phyloP scores from a whole-genome alignment of 768 basidiomycete species.

The Calocera cornea region DNA sequence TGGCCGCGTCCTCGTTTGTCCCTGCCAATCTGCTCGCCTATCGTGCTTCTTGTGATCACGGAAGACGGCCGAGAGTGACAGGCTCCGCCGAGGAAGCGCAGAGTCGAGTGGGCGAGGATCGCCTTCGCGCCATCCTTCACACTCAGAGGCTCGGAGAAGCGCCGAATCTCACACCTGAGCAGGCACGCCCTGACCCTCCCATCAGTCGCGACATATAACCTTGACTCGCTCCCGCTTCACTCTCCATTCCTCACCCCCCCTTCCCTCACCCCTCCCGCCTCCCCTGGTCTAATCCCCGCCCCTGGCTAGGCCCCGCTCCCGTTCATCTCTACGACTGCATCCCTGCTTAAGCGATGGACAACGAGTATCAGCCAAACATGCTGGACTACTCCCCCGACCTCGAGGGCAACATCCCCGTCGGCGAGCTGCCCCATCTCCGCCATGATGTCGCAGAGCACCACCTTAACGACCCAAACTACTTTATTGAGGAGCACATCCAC shows the following conservation, averaged over 20 bases:
- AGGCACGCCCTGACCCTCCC: neutral
- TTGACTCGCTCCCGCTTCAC: neutral
- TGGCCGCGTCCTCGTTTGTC: neutral
- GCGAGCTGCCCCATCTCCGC: neutral
- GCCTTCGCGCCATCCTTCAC: neutral
- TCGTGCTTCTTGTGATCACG: neutral
- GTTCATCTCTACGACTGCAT: neutral
- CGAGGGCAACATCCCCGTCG: neutral
- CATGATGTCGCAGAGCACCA: neutral
- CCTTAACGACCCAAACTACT: neutral
- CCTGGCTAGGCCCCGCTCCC: neutral
- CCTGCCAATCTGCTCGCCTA: neutral
- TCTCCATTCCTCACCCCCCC: neutral
- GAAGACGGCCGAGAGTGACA: neutral
- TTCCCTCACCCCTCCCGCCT: neutral
- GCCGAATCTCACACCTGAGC: neutral
- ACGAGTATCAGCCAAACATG: neutral
- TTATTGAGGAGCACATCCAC: neutral
- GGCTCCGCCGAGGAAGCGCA: neutral
- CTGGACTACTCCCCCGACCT: neutral
- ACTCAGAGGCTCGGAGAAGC: neutral
- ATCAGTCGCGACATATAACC: neutral
- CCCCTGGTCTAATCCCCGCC: neutral
- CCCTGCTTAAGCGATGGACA: neutral
- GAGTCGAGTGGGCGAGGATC: neutral